Evolutionary conservation across 345 rosid species (phyloP).

Genomic region (Acer campestre): DNA sequence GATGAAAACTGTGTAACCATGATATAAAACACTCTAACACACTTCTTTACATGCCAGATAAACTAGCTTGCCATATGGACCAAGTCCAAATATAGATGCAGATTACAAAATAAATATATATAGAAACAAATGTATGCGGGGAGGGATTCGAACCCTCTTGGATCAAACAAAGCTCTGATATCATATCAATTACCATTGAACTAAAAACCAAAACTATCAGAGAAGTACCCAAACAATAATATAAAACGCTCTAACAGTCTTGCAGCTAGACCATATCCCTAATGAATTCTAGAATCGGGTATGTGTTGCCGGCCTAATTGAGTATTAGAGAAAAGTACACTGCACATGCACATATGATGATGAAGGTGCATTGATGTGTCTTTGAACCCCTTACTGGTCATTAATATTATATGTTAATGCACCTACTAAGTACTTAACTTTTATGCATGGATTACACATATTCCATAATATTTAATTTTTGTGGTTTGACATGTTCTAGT

Average conservation of each 20-base stretch:
- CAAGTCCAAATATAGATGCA: too few relatives aligned
- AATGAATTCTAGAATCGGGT: not conserved
- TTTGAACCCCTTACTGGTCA: not conserved
- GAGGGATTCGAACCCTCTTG: too few relatives aligned
- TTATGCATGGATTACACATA: slow-evolving; percentile 6
- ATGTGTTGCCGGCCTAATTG: slow-evolving; percentile 19
- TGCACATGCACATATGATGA: not conserved
- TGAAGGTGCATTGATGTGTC: slow-evolving; percentile 2
- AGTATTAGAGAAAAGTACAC: slow-evolving; percentile 12
- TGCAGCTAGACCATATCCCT: not conserved
- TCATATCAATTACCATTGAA: too few relatives aligned
- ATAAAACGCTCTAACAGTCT: too few relatives aligned
- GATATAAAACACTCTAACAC: too few relatives aligned
- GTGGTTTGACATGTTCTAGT: slow-evolving; percentile 14
- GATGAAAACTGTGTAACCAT: not conserved
- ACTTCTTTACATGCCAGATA: too few relatives aligned
- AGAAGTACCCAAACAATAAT: too few relatives aligned
- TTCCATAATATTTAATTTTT: not conserved
- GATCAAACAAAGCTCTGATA: too few relatives aligned
- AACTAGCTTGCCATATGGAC: too few relatives aligned
- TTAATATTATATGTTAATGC: not conserved
- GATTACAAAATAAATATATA: too few relatives aligned
- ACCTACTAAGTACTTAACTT: not conserved
- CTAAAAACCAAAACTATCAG: too few relatives aligned
- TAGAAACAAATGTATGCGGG: too few relatives aligned